Base-by-base conservation (phyloP, 768 basidiomycete genomes). In the Leucocoprinus sp. region DNA sequence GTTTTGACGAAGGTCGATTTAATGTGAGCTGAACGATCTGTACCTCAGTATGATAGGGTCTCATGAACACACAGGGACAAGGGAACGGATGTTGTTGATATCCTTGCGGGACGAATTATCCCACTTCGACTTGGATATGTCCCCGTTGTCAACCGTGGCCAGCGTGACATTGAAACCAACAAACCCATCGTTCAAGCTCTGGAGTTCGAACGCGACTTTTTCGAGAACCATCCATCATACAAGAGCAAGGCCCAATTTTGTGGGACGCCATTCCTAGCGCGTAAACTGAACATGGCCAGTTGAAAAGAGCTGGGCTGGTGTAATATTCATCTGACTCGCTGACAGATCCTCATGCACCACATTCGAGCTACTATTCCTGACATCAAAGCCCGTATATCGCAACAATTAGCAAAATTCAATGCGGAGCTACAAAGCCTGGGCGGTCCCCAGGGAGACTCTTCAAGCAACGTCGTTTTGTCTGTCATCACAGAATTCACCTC, bases 81-180 rank as follows among this genome's bases (percentile, higher is more conserved):
- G 57, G 96, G 96, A 44, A 98, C 95, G 5, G 95, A 99, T 62
- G 96, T 99, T 27, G 93, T 99, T 22, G 96, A 99, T 64, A 98
- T 99, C 61, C 80, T 99, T 38, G 96, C 96, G 3, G 95, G 96
- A 7, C 82, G 96, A 40, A 81, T 99, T 54, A 97, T 98, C 58
- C 96, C 95, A 39, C 75, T 99, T 28, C 84, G 96, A 48, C 68
- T 99, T 33, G 96, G 96, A 42, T 99, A 98, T 60, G 96, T 98
- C 2, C 96, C 96, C 8, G 96, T 99, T 7, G 96, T 99, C 57
- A 99, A 99, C 64, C 82, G 96, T 61, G 93, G 95, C 28, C 96
- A 98, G 61, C 82, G 93, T 38, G 96, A 99, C 63, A 99, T 99
- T 53, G 96, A 99, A 52, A 67, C 72, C 9, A 80, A 80, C 54